Percentiles rank a stretch among this genome's conserved stretches.
Evolutionary conservation across 208 protist genomes (phyloP).

Genomic region (Trypanosoma platydactyli): DNA sequence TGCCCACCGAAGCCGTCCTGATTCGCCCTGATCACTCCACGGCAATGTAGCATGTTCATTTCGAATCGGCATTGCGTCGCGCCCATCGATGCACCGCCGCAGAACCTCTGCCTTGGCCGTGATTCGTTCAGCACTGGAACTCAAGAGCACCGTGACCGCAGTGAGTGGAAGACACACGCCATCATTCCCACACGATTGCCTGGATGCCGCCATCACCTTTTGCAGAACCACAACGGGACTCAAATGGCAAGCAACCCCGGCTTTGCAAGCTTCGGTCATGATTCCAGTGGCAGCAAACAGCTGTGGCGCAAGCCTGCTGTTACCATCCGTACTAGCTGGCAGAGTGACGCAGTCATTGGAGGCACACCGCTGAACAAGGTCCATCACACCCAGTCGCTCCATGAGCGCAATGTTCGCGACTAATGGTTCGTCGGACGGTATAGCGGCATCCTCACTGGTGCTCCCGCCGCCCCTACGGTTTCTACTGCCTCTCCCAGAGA

Average conservation of each 20-base stretch:
- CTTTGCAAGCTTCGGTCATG: constrained; percentile 23
- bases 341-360: background rate
- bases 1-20: constrained; percentile 11
- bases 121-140: constrained; percentile 10
- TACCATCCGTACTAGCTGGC: background rate
- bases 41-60: background rate
- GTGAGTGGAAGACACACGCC: background rate
- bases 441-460: background rate
- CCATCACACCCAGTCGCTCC: constrained; percentile 27
- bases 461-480: background rate
- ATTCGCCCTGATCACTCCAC: constrained; percentile 14
- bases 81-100: constrained; percentile 4
- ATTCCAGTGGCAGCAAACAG: background rate
- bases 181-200: background rate
- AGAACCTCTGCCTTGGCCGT: background rate
- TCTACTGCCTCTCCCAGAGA: background rate
- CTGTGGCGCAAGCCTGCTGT: background rate
- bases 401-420: constrained; percentile 7
- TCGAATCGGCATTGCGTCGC: background rate
- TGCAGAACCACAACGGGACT: constrained; percentile 16
- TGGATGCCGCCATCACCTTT: constrained; percentile 7
- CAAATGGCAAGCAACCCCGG: constrained; percentile 14
- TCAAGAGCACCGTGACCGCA: constrained; percentile 6
- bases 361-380: constrained; percentile 8
- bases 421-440: constrained; percentile 18